phyloP scores from a whole-genome alignment of 371 early-diverging fungal genomes.

The Capillidium heterosporum region DNA sequence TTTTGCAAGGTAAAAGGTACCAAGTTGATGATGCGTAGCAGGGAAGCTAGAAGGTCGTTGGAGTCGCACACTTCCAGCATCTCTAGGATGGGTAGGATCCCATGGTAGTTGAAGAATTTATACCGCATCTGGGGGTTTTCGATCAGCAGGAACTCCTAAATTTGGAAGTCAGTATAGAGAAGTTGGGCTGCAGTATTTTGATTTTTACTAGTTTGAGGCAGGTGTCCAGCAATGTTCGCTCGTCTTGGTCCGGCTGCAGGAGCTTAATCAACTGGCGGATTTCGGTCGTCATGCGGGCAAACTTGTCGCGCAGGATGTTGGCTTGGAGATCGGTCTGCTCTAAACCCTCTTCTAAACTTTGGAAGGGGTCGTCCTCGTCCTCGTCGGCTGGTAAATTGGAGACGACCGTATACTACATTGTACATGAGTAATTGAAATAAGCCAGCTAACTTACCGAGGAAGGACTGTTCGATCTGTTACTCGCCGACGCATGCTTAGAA shows the following conservation, averaged over 20 bases:
- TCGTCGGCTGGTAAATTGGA: conserved; percentile 5
- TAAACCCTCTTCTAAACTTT: conserved; percentile 21
- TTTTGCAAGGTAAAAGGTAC: conserved; percentile 6
- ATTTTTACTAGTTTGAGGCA: conserved; percentile 18
- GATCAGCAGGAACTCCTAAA: conserved; percentile 14
- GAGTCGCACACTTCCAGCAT: conserved; percentile 19
- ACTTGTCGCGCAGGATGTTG: conserved; percentile 20
- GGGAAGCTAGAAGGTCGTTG: conserved; percentile 11
- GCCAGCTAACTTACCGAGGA: too few relatives aligned
- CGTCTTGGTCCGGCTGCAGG: conserved; percentile 12
- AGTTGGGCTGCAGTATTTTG: background rate
- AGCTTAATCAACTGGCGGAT: conserved; percentile 16
- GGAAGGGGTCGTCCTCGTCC: conserved; percentile 30
- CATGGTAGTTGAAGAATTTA: conserved; percentile 26
- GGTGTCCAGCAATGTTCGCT: conserved; percentile 11
- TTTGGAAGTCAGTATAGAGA: background rate
- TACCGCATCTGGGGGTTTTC: conserved; percentile 22
- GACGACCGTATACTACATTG: background rate
- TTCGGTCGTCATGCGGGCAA: conserved; percentile 14
- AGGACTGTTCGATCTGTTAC: background rate
- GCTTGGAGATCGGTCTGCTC: conserved; percentile 23
- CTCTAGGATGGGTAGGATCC: conserved; percentile 26
- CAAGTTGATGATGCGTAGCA: conserved; percentile 22
- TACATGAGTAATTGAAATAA: background rate
- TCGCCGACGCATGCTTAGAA: background rate